A percentile compares a stretch with the other conserved stretches of the same genome.
Evolutionary conservation across 352 stramenopile genomes (phyloP).

Genomic region (Phytophthora meadii): DNA sequence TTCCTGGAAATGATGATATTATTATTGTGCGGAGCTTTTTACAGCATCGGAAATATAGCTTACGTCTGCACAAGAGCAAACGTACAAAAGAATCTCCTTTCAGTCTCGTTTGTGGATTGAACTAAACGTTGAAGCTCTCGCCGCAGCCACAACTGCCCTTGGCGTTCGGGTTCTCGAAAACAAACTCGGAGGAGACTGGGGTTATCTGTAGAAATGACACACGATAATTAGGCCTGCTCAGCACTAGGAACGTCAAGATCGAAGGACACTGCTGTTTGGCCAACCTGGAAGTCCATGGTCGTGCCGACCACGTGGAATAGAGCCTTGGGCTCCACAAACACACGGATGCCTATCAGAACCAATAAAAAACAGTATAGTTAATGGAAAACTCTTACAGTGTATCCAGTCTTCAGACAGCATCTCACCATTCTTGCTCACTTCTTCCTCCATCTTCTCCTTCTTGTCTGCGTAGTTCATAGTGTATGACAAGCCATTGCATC

Average conservation of each 20-base stretch:
- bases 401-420: neutral
- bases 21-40: slow-evolving; percentile 37
- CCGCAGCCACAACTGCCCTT: slow-evolving; percentile 99
- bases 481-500: slow-evolving; percentile 99
- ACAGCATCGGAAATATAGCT: slow-evolving; percentile 19
- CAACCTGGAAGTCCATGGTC: slow-evolving; percentile 97
- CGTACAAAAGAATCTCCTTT: slow-evolving; percentile 20
- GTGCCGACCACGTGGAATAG: slow-evolving; percentile 99
- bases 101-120: too few relatives aligned
- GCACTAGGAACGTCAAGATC: neutral
- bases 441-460: slow-evolving; percentile 94
- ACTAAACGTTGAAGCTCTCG: slow-evolving; percentile 99
- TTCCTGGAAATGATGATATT: slow-evolving; percentile 45
- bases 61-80: slow-evolving; percentile 11
- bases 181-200: slow-evolving; percentile 98
- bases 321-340: slow-evolving; percentile 99
- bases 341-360: slow-evolving; percentile 81
- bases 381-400: neutral
- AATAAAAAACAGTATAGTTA: slow-evolving; percentile 15
- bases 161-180: slow-evolving; percentile 99
- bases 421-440: slow-evolving; percentile 90
- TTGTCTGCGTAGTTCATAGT: slow-evolving; percentile 99
- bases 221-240: neutral
- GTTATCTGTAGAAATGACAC: slow-evolving; percentile 78
- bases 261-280: neutral